Base-by-base conservation (phyloP, 1,284 basidiomycete species). In the Microbotryomycetes sp. region DNA sequence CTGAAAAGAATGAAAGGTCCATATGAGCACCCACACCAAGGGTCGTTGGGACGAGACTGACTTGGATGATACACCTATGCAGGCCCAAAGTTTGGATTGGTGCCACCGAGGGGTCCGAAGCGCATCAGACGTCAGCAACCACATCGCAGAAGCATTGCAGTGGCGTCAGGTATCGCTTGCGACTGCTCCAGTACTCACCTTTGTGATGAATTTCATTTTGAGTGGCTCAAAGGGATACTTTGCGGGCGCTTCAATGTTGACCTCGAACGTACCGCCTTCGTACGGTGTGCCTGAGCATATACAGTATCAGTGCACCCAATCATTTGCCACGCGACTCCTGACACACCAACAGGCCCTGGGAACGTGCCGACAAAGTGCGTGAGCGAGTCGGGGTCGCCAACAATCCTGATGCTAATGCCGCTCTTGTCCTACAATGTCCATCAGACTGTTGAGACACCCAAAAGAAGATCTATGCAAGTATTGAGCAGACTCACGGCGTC, bases 61-160 rank as follows among this genome's bases (percentile, higher is more conserved):
- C 97, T 98, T 1, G 96, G 94, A 77, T 97, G 94, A 75, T 97
- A 98, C 49, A 97, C 89, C 76, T 93, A 91, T 31, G n/a, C n/a
- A n/a, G n/a, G n/a, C n/a, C n/a, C n/a, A n/a, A n/a, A n/a, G n/a
- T n/a, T n/a, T n/a, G n/a, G n/a, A n/a, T n/a, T n/a, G n/a, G n/a
- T n/a, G n/a, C n/a, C n/a, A n/a, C n/a, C n/a, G n/a, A n/a, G n/a
- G n/a, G n/a, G n/a, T n/a, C n/a, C n/a, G n/a, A n/a, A n/a, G n/a
- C n/a, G n/a, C n/a, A n/a, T n/a, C n/a, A n/a, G n/a, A n/a, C n/a
- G 77, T 77, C 61, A 23, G 46, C 21, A 21, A 56, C 6, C 16
- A 11, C 31, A 23, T 47, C 5, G 27, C 11, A 29, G 5, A 56
- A 52, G 9, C 35, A 5, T n/a, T 31, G 54, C 30, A 15, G 9